Evolutionary conservation across 768 basidiomycete genomes (phyloP), one percentile per base, ranked within the genome.

Genomic region (Phlebiopsis flavidoalba): DNA sequence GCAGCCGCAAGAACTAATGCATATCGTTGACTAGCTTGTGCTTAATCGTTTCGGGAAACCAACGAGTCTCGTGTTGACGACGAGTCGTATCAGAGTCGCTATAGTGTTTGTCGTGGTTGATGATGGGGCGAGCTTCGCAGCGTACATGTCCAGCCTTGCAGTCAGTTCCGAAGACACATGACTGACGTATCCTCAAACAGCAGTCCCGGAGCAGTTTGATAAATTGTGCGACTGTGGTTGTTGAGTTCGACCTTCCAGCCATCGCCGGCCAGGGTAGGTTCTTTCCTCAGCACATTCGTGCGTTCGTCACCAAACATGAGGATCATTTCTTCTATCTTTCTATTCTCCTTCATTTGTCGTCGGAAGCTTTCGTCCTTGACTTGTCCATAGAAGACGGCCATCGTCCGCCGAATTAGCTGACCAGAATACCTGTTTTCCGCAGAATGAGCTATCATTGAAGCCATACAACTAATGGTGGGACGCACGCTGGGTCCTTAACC

Each of bases 291-390:
- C 8, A 92, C 85, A 26, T 84, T 81, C 2, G 92, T 3, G 96
- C 91, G 56, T 93, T 87, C 1, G 95, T 91, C 11, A 95, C 95
- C n/a, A 68, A 98, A 98, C 82, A 91, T 91, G 55, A 99, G 80
- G 61, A 99, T 96, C 58, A 99, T 87, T 64, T 98, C 95, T 75
- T 99, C 97, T 43, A 98, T 92, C 77, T 96, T 97, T 50, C 97
- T 83, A 72, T 93, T 95, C 72, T 98, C 95, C 74, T 93, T 93
- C 85, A 98, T 89, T 67, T 95, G 91, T 37, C 85, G 82, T 60
- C 89, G 86, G 78, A 97, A 96, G 43, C 79, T 81, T 26, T 93
- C 89, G 60, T 91, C 86, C 72, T 88, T 86, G 72, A 91, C 93
- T 63, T 93, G 91, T 12, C 88, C 89, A 71, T 95, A 98, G 73